Conservation (phyloP, 495 filamentous ascomycete species). For the Neurospora sp. region DNA sequence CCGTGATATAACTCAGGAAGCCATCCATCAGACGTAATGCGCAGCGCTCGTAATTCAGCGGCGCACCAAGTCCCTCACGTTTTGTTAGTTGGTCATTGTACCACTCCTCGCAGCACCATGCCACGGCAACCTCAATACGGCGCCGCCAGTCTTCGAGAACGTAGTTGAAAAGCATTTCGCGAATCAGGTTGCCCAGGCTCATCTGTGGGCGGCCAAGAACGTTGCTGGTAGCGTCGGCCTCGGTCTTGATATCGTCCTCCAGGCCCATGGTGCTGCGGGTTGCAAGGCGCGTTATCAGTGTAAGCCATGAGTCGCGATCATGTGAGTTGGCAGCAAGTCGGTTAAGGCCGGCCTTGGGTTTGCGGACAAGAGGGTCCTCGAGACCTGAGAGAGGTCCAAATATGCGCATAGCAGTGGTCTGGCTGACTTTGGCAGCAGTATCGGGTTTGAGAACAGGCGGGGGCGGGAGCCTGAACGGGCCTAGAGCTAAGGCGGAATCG, state of each 20-base stretch:
- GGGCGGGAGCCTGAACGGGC: constrained; percentile 66
- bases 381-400: constrained; percentile 65
- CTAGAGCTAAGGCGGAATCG: constrained; percentile 40
- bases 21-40: constrained; percentile 70
- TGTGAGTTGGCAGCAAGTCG: constrained; percentile 76
- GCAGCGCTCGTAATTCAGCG: constrained; percentile 70
- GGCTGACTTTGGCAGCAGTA: constrained; percentile 56
- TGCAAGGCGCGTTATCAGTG: constrained; percentile 73
- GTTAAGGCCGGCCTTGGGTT: constrained; percentile 60
- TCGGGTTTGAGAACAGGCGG: constrained; percentile 61
- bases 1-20: constrained; percentile 78
- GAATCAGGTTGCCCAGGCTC: constrained; percentile 55
- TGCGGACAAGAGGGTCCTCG: constrained; percentile 43
- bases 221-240: constrained; percentile 21
- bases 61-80: constrained; percentile 31
- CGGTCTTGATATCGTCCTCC: constrained; percentile 46
- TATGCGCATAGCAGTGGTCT: constrained; percentile 60
- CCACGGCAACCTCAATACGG: constrained; percentile 75
- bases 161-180: constrained; percentile 71
- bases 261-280: constrained; percentile 66
- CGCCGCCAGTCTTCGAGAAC: constrained; percentile 83
- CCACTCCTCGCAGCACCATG: constrained; percentile 97
- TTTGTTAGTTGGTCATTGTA: constrained; percentile 72
- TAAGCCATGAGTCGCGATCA: constrained; percentile 86
- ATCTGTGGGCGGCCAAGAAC: constrained; percentile 14